A percentile compares a stretch with the other conserved stretches of the same genome.
phyloP scores from a whole-genome alignment of 2,329 filamentous ascomycete species.

The Cytospora schulzeri region DNA sequence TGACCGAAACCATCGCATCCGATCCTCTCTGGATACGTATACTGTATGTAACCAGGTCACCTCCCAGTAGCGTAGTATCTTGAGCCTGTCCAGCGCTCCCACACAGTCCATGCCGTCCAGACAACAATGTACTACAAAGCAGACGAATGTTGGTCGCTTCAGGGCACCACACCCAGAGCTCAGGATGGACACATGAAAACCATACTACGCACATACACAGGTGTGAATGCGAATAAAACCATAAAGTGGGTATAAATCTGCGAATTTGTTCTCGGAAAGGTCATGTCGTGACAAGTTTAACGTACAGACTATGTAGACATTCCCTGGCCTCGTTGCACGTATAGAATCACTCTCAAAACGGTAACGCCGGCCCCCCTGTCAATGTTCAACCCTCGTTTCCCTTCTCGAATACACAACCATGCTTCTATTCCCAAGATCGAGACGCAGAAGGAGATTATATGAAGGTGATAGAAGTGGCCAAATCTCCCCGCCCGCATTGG shows the following conservation, averaged over 20 bases:
- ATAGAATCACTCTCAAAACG: conserved; percentile 16
- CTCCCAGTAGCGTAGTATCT: background rate
- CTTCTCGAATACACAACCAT: conserved; percentile 11
- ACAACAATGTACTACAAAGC: background rate
- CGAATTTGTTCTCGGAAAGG: background rate
- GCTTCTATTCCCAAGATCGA: conserved; percentile 19
- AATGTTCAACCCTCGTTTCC: conserved; percentile 17
- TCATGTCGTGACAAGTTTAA: conserved; percentile 19
- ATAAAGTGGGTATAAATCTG: background rate
- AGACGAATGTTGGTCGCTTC: background rate
- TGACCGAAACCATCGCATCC: background rate
- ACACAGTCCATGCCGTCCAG: background rate
- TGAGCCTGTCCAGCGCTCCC: background rate
- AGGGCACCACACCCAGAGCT: too few relatives aligned
- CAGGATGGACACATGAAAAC: too few relatives aligned
- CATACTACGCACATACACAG: too few relatives aligned
- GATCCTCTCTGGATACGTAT: background rate
- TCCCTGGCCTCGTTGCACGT: conserved; percentile 24
- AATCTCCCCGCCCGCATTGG: background rate
- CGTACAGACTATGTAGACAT: conserved; percentile 10
- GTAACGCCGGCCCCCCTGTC: conserved; percentile 21
- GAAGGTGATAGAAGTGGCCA: background rate
- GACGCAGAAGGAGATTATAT: conserved; percentile 1
- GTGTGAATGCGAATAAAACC: background rate
- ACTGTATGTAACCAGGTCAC: background rate